phyloP scores from a whole-genome alignment of 176 grass and related monocot genomes.

The Zoysia japonica region DNA sequence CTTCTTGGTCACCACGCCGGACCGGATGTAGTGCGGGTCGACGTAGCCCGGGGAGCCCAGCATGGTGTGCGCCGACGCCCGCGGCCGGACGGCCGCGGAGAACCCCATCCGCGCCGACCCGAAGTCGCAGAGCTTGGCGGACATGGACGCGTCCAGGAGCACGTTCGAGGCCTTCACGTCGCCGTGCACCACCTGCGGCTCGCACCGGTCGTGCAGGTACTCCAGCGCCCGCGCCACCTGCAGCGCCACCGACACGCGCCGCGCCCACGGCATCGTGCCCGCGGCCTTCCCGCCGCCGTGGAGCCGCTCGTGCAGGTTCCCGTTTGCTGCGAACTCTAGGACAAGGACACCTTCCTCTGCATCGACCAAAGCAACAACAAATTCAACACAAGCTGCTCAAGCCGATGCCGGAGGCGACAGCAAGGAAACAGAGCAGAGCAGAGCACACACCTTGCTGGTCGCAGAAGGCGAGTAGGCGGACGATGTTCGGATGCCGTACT shows the following conservation, averaged over 20 bases:
- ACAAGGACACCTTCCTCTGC: slow-evolving; percentile 90
- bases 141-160: slow-evolving; percentile 72
- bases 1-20: slow-evolving; percentile 87
- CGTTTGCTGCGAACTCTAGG: slow-evolving; percentile 85
- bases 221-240: slow-evolving; percentile 80
- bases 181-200: slow-evolving; percentile 88
- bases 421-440: not conserved
- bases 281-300: slow-evolving; percentile 47
- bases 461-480: slow-evolving; percentile 87
- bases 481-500: slow-evolving; percentile 73
- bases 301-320: slow-evolving; percentile 84
- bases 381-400: not conserved
- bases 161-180: slow-evolving; percentile 94
- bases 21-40: slow-evolving; percentile 94
- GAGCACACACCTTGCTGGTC: slow-evolving; percentile 66
- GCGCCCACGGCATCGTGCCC: slow-evolving; percentile 63
- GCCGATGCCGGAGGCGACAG: not conserved
- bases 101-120: slow-evolving; percentile 84
- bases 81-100: slow-evolving; percentile 76
- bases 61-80: slow-evolving; percentile 59
- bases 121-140: slow-evolving; percentile 94
- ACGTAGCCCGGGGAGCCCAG: slow-evolving; percentile 88
- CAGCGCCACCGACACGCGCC: slow-evolving; percentile 61
- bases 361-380: not conserved
- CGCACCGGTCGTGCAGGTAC: slow-evolving; percentile 83